Base-by-base conservation (phyloP, 495 filamentous ascomycete genomes). In the Sabuloglossum arenarium region DNA sequence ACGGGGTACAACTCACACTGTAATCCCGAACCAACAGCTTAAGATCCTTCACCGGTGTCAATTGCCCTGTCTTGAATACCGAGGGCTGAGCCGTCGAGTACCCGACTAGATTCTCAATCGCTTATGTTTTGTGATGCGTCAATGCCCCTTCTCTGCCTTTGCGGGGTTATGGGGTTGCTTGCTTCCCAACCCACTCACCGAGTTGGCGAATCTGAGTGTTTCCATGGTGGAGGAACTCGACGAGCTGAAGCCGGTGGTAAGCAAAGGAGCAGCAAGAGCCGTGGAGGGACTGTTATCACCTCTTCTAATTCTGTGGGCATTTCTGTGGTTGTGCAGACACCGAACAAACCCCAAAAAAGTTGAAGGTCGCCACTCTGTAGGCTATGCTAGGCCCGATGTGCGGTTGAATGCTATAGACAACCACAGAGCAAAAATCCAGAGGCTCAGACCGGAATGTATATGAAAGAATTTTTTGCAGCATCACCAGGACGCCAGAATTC, bases 1-100 rank as follows among this genome's bases (percentile, higher is more conserved):
- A 43, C 39, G 21, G 3, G 21, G 21, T 27, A 50, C 43, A 47
- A 66, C 78, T 66, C 71, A 89, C 87, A 30, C 76, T 70, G 62
- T 88, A 80, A 64, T 97, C 90, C 60, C 77, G 78, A 24, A 90
- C 77, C 23, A 97, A 68, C n/a, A 94, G 75, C 67, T 94, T 98
- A 53, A 97, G 71, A 62, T 96, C 84, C 61, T 82, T 85, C 28
- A 97, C 69, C 0, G 91, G 89, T 42, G 77, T 68, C n/a, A 93
- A 69, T 55, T 88, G 73, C 6, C 85, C 73, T 9, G 74, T 75
- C 68, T 94, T 96, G 73, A 98, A 98, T 9, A 98, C 76, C 1
- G 70, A 66, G 0, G 85, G 85, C 60, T 94, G 78, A 1, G 79
- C 72, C 12, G 73, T 75, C 5, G 91, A 93, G 68, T 85, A 97